phyloP scores from a whole-genome alignment of 1,284 basidiomycete genomes.

The Puccinia polysora region DNA sequence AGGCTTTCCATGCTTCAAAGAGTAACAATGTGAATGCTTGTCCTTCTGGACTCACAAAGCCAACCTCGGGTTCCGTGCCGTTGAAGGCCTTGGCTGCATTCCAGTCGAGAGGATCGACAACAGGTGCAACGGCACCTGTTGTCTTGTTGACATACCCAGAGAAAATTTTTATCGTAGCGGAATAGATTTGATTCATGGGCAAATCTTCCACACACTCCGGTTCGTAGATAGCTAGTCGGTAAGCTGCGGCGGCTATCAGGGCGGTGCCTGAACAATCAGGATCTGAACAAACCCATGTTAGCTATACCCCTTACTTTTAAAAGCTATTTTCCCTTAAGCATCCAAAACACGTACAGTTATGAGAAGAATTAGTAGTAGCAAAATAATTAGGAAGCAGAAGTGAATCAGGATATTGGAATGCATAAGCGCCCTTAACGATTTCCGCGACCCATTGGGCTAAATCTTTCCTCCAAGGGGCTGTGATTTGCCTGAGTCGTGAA shows the following conservation, averaged over 20 bases:
- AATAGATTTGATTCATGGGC: slow-evolving; percentile 28
- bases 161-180: slow-evolving; percentile 2
- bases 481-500: background rate
- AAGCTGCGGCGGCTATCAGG: slow-evolving; percentile 35
- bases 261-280: slow-evolving; percentile 38
- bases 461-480: slow-evolving; percentile 24
- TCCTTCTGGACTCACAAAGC: slow-evolving; percentile 58
- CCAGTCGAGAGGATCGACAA: slow-evolving; percentile 66
- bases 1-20: slow-evolving; percentile 43
- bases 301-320: background rate
- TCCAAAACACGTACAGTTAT: background rate
- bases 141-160: background rate
- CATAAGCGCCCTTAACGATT: slow-evolving; percentile 34
- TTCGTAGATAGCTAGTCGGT: slow-evolving; percentile 15
- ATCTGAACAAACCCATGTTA: background rate
- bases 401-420: slow-evolving; percentile 7
- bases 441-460: slow-evolving; percentile 28
- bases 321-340: background rate
- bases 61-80: slow-evolving; percentile 47
- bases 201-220: background rate
- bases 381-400: slow-evolving; percentile 35
- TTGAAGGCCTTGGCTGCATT: slow-evolving; percentile 50
- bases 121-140: slow-evolving; percentile 53
- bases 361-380: slow-evolving; percentile 7
- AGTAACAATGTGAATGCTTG: slow-evolving; percentile 70